Evolutionary conservation across 768 basidiomycete genomes (phyloP), one percentile per base, ranked within the genome.

Genomic region (Amyloporia xantha): DNA sequence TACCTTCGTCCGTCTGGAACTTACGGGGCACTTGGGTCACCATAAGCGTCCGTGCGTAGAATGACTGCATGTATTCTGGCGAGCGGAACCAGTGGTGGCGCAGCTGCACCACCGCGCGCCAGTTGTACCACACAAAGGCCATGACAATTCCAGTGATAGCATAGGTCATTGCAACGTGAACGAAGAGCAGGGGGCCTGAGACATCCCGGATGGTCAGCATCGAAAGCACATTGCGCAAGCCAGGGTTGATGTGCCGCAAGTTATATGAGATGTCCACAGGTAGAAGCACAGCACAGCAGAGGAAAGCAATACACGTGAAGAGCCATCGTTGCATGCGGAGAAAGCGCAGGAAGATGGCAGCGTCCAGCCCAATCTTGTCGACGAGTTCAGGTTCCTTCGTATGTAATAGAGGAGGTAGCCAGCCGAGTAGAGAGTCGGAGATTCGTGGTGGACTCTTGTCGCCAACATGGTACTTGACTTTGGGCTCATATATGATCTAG

Each of bases 11-110:
- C 7, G 78, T 83, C 62, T 94, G 87, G 53, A 75, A 71, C 61
- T 84, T 84, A 71, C 82, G 89, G 19, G 84, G 81, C 6, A 98
- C 88, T 52, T 78, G 77, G 17, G 76, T 79, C 53, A 94, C 76
- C 64, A 90, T 81, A 46, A 99, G 77, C 0, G 95, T 97, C 30
- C 96, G 81, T 1, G 94, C 91, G 61, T 96, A 93, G 74, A 98
- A 96, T 1, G 87, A 86, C 53, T 85, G 76, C 44, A 84, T 75
- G 67, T 96, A 94, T 60, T 90, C 88, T 6, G 88, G 84, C 2
- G 87, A 90, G 53, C 86, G 82, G 73, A 93, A 98, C 88, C 91
- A 99, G 27, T 75, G 71, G 54, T 78, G 75, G 2, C 95, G 85
- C 1, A 99, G 80, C 37, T 68, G 70, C 44, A 97, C 71, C 77